Percentiles rank a stretch among this genome's conserved stretches.
These are phyloP conservation scores for Penicillium sclerotiorum DNA, from an alignment of 2,329 filamentous ascomycete genomes.

Conservation along the genomic window DNA sequence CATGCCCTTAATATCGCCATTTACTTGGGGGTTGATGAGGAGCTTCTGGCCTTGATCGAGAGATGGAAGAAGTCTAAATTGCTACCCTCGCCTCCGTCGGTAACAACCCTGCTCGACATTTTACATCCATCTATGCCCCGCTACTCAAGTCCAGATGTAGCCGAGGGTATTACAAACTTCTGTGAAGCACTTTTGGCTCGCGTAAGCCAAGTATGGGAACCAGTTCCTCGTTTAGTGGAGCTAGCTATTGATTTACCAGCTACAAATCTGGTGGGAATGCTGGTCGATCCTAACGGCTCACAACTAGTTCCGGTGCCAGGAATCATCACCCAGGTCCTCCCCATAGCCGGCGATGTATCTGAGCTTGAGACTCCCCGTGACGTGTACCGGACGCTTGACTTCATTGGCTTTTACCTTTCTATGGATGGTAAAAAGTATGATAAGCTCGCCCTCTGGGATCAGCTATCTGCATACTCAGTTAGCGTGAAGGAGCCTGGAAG, in stretches of 20 bases:
- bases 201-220: too few relatives aligned
- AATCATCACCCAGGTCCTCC: neutral
- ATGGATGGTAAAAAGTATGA: too few relatives aligned
- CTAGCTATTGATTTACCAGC: neutral
- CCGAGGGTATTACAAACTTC: neutral
- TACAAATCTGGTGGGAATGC: neutral
- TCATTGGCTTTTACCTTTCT: too few relatives aligned
- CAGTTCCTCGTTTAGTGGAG: too few relatives aligned
- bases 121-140: neutral
- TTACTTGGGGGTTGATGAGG: neutral
- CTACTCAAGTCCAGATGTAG: neutral
- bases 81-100: neutral
- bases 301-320: neutral
- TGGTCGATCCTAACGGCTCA: neutral
- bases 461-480: too few relatives aligned
- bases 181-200: neutral
- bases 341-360: neutral
- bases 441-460: too few relatives aligned
- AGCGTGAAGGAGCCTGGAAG: too few relatives aligned
- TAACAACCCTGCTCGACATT: neutral
- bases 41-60: too few relatives aligned
- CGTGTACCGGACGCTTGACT: too few relatives aligned
- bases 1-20: slow-evolving; percentile 1
- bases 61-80: neutral
- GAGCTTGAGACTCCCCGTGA: too few relatives aligned